These are phyloP conservation scores for Saprolegnia diclina DNA, from an alignment of 352 stramenopile genomes.

Conservation along the genomic window DNA sequence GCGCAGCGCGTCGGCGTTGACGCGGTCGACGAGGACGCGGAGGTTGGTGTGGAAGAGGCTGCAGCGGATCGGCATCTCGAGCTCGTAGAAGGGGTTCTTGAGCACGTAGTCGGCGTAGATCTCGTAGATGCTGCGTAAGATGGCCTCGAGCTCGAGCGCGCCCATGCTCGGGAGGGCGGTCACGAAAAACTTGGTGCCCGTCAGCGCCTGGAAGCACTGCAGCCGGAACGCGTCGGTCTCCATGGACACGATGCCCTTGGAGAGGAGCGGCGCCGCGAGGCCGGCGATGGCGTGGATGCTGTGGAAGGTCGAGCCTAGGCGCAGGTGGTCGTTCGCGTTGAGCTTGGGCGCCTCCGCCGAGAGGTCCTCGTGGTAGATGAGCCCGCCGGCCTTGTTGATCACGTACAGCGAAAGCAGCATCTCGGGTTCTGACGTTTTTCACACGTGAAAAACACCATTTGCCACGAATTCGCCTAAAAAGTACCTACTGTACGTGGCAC, in stretches of 20 bases:
- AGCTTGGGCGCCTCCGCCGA: constrained; percentile 77
- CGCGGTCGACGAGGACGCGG: constrained; percentile 83
- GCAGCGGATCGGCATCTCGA: constrained; percentile 94
- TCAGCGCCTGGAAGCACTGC: constrained; percentile 90
- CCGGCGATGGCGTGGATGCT: constrained; percentile 90
- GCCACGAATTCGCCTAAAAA: too few relatives aligned
- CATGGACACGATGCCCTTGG: constrained; percentile 86
- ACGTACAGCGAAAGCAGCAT: constrained; percentile 92
- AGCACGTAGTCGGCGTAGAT: constrained; percentile 94
- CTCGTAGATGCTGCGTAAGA: constrained; percentile 87
- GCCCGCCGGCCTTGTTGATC: constrained; percentile 90
- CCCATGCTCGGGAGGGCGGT: constrained; percentile 72
- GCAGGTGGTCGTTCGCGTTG: constrained; percentile 88
- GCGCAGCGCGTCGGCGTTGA: constrained; percentile 44
- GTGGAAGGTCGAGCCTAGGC: constrained; percentile 92
- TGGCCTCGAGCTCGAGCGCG: constrained; percentile 64
- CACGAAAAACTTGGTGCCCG: constrained; percentile 92
- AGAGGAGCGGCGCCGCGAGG: constrained; percentile 72
- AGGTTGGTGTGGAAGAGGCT: constrained; percentile 87
- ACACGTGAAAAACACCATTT: neutral
- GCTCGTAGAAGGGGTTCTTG: constrained; percentile 95
- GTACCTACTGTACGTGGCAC: too few relatives aligned
- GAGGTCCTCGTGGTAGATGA: constrained; percentile 92
- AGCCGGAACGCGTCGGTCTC: constrained; percentile 89
- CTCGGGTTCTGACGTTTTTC: neutral